phyloP scores from a whole-genome alignment of 2,329 filamentous ascomycete genomes.

The Paecilomyces sp. region DNA sequence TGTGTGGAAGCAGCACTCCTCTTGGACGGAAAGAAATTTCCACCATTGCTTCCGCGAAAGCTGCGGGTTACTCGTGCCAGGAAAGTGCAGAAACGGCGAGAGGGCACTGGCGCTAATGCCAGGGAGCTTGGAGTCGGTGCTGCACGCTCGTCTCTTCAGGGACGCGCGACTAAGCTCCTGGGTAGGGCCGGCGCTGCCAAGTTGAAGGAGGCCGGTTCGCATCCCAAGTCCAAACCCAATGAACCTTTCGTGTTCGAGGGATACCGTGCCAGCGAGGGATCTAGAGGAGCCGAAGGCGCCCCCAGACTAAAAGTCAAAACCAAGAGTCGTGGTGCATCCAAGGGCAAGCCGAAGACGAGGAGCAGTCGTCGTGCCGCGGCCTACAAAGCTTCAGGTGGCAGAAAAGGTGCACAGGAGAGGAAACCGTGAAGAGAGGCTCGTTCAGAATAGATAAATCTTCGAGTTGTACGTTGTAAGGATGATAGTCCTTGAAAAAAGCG shows the following conservation, averaged over 20 bases:
- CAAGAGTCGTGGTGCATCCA: constrained; percentile 30
- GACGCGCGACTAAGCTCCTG: constrained; percentile 30
- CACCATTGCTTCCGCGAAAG: constrained; percentile 83
- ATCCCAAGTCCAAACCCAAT: constrained; percentile 2
- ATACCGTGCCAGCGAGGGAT: constrained; percentile 30
- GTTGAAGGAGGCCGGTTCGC: constrained; percentile 19
- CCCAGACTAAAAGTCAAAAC: constrained; percentile 26
- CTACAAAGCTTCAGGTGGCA: constrained; percentile 32
- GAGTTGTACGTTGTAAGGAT: not conserved
- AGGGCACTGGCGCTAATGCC: constrained; percentile 10
- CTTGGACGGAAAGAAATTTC: constrained; percentile 84
- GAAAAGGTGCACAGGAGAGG: constrained; percentile 11
- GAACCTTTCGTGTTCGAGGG: constrained; percentile 39
- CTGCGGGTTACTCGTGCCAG: constrained; percentile 84
- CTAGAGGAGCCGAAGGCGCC: constrained; percentile 11
- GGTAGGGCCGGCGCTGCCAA: constrained; percentile 32
- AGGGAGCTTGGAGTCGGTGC: constrained; percentile 19
- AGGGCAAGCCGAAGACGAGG: constrained; percentile 34
- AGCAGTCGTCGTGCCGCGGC: constrained; percentile 37
- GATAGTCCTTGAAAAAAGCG: not conserved
- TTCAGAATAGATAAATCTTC: not conserved
- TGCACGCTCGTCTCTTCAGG: constrained; percentile 28
- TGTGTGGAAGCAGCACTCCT: constrained; percentile 85
- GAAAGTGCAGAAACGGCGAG: constrained; percentile 47
- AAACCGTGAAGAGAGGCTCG: not conserved